Conservation (phyloP, 257 asterid species). For the Hygrophila difformis region DNA sequence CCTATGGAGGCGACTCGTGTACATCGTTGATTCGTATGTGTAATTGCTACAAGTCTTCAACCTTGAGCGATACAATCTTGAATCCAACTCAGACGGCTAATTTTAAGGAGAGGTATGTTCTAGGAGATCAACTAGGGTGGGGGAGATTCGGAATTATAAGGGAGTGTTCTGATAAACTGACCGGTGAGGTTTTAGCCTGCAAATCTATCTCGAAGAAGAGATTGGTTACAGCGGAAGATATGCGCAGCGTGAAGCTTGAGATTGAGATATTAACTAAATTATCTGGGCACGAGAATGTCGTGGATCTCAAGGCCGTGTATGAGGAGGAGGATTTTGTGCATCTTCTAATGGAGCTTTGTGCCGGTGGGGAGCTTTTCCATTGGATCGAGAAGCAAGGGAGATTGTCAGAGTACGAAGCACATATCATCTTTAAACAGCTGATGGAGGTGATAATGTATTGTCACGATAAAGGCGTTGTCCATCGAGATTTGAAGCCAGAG, state of each 20-base stretch:
- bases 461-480: slow-evolving; percentile 42
- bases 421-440: slow-evolving; percentile 33
- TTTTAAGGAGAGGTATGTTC: slow-evolving; percentile 34
- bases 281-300: slow-evolving; percentile 48
- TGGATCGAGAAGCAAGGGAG: slow-evolving; percentile 40
- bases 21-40: slow-evolving; percentile 9
- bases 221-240: slow-evolving; percentile 37
- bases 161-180: slow-evolving; percentile 39
- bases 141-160: slow-evolving; percentile 52
- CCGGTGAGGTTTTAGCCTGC: slow-evolving; percentile 57
- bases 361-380: slow-evolving; percentile 60
- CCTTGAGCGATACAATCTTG: slow-evolving; percentile 27
- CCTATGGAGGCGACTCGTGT: slow-evolving; percentile 1
- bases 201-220: slow-evolving; percentile 53
- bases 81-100: slow-evolving; percentile 26
- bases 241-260: slow-evolving; percentile 49
- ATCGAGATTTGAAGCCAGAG: slow-evolving; percentile 60
- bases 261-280: slow-evolving; percentile 44
- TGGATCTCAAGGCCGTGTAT: slow-evolving; percentile 56
- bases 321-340: slow-evolving; percentile 53
- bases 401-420: slow-evolving; percentile 38
- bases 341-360: slow-evolving; percentile 63
- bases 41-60: slow-evolving; percentile 26
- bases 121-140: slow-evolving; percentile 50
- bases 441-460: slow-evolving; percentile 50